Evolutionary conservation across 2,329 filamentous ascomycete genomes (phyloP).

Genomic region (Penicillium palitans): DNA sequence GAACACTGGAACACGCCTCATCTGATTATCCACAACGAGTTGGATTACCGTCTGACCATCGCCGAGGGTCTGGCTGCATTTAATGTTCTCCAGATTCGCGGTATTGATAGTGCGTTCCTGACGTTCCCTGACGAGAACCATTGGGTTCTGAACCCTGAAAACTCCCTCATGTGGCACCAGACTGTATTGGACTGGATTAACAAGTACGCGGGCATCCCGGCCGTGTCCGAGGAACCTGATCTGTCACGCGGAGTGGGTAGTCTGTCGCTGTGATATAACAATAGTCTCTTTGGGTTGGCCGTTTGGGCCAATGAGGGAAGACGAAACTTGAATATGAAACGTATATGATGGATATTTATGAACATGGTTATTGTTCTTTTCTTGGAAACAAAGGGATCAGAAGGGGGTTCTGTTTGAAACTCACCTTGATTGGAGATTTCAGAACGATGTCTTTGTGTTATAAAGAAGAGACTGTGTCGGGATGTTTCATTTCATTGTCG

Average conservation of each 20-base stretch:
- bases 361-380: constrained; percentile 7
- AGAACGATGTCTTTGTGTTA: constrained; percentile 3
- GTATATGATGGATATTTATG: constrained; percentile 2
- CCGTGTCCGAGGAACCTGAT: constrained; percentile 39
- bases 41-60: constrained; percentile 85
- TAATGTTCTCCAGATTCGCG: constrained; percentile 75
- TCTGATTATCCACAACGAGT: constrained; percentile 84
- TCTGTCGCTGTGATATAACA: constrained; percentile 19
- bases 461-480: constrained; percentile 12
- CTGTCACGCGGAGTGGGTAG: constrained; percentile 19
- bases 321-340: constrained; percentile 2
- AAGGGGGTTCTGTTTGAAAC: not conserved
- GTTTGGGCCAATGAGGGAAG: not conserved
- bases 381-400: constrained; percentile 13
- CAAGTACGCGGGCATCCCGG: constrained; percentile 55
- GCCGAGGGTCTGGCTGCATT: constrained; percentile 82
- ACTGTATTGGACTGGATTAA: constrained; percentile 79
- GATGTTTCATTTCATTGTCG: constrained; percentile 18
- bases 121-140: constrained; percentile 79
- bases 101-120: constrained; percentile 74
- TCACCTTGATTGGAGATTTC: not conserved
- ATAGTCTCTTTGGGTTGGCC: constrained; percentile 1
- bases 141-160: constrained; percentile 89
- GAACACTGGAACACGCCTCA: constrained; percentile 82
- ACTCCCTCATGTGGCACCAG: constrained; percentile 84